phyloP scores from a whole-genome alignment of 345 rosid species.

The Tarenaya hassleriana region DNA sequence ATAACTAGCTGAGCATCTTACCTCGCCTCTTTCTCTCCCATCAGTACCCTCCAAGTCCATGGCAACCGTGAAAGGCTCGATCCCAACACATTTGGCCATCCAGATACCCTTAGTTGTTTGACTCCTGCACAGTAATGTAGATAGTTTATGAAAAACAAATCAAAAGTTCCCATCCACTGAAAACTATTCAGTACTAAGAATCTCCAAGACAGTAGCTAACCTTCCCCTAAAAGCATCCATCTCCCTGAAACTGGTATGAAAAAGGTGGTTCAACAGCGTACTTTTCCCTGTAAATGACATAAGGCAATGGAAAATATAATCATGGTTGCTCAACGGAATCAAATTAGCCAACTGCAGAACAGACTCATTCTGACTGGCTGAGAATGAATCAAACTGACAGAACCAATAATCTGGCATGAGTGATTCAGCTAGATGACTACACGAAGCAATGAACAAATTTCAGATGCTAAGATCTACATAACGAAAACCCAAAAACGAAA shows the following conservation, averaged over 20 bases:
- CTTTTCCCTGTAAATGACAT: constrained; percentile 50
- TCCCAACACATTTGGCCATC: constrained; percentile 65
- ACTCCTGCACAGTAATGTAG: constrained; percentile 39
- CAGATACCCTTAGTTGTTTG: constrained; percentile 81
- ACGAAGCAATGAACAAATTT: too few species aligned
- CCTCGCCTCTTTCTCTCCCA: constrained; percentile 88
- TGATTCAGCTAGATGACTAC: too few species aligned
- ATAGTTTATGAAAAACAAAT: constrained; percentile 3
- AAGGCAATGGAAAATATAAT: background rate
- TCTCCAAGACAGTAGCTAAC: constrained; percentile 28
- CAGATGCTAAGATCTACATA: background rate
- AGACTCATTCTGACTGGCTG: background rate
- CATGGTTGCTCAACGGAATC: constrained; percentile 5
- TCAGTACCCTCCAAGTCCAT: constrained; percentile 85
- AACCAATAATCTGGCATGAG: background rate
- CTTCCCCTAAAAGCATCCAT: constrained; percentile 76
- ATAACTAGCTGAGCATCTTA: constrained; percentile 15
- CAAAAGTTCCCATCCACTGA: constrained; percentile 10
- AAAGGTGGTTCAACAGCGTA: constrained; percentile 71
- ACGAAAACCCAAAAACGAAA: background rate
- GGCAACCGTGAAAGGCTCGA: constrained; percentile 63
- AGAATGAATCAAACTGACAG: background rate
- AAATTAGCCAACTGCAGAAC: background rate
- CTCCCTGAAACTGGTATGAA: constrained; percentile 63
- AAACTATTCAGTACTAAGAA: background rate